Percentiles rank a stretch among this genome's conserved stretches.
Evolutionary conservation across 805 yeast genomes (phyloP).

Genomic region (Cephaloascus fragrans): DNA sequence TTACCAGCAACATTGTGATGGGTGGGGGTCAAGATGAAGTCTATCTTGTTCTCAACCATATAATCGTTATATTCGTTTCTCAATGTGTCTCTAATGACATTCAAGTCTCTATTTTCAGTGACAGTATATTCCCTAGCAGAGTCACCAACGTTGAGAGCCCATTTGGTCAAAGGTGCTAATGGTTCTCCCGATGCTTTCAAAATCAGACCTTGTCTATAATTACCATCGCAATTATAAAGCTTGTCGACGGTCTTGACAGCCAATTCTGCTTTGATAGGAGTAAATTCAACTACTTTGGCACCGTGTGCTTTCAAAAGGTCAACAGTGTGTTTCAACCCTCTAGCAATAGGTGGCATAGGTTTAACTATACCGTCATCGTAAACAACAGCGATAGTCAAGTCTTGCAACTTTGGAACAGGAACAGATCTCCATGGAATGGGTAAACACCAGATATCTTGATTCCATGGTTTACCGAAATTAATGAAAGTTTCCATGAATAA

Average conservation of each 20-base stretch:
- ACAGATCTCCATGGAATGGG: constrained; percentile 48
- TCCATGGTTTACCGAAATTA: constrained; percentile 61
- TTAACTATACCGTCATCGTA: constrained; percentile 57
- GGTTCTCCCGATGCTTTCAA: constrained; percentile 64
- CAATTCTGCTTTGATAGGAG: constrained; percentile 47
- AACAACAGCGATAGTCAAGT: constrained; percentile 50
- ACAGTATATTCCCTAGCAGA: constrained; percentile 39
- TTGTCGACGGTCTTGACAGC: constrained; percentile 49
- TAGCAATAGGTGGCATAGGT: constrained; percentile 55
- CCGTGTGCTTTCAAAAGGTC: constrained; percentile 50
- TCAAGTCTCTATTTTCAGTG: constrained; percentile 46
- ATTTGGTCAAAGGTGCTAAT: constrained; percentile 49
- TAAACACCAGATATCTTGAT: constrained; percentile 32
- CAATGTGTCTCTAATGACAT: constrained; percentile 44
- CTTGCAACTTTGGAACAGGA: constrained; percentile 23
- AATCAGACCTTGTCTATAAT: constrained; percentile 40
- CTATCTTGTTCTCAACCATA: constrained; percentile 46
- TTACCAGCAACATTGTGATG: constrained; percentile 66
- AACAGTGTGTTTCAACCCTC: constrained; percentile 46
- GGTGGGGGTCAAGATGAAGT: constrained; percentile 59
- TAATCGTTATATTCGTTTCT: constrained; percentile 47
- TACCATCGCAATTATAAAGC: constrained; percentile 63
- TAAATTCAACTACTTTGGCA: constrained; percentile 43
- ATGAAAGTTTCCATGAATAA: constrained; percentile 54
- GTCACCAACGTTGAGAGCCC: constrained; percentile 47